Evolutionary conservation across 106 monocot species (phyloP), one percentile per base, ranked within the genome.

Genomic region (Vanilla planifolia): DNA sequence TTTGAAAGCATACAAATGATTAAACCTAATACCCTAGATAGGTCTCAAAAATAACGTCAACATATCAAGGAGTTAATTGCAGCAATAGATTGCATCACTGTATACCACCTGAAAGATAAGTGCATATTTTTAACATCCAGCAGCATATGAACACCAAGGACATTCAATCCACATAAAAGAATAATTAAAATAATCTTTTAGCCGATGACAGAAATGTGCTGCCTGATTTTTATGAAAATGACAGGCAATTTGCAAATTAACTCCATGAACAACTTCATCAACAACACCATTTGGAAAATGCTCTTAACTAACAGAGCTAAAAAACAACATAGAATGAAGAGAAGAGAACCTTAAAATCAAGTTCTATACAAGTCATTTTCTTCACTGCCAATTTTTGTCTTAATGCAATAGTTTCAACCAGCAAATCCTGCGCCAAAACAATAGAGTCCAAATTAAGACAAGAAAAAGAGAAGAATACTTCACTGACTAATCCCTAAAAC

Each of bases 301-400:
- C 3, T 8, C 10, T 29, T 30, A 53, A 53, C 8, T 48, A 25
- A n/a, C 10, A 25, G 48, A 28, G 28, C 24, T 53, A 14, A 53
- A 30, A 34, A 28, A 29, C 16, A 30, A 15, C 32, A 57, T 19
- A 20, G n/a, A 17, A 57, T 13, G 35, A 57, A 36, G 32, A 33
- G 28, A 16, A 9, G 20, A 20, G 20, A 57, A 57, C 94, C 89
- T 75, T 77, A 59, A 64, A 51, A 59, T 96, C 90, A 61, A 90
- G 65, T 55, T 96, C 90, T 55, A 90, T 79, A 15, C 75, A 75
- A 32, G 47, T 57, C 83, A 96, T 76, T 41, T 86, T 70, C 69
- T 90, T 84, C 65, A 72, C 86, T 39, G 76, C 73, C 67, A 50
- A 71, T 37, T 64, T 76, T 79, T 80, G 74, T 61, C 81, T 96